Conservation (phyloP, 2,329 filamentous ascomycete genomes). For the Arthrobotrys entomopaga region DNA sequence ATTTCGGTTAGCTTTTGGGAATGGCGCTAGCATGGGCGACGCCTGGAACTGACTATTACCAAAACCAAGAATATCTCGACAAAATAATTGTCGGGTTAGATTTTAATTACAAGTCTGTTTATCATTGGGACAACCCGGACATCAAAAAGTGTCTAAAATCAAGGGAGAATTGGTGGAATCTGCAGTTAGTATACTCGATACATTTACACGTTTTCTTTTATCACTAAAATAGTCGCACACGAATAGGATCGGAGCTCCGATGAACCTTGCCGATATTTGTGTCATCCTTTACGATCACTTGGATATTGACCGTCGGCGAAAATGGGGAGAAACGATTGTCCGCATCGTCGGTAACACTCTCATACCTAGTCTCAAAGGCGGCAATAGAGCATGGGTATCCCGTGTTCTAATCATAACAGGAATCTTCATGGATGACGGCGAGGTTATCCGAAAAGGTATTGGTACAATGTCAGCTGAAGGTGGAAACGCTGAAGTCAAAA, state of each 20-base stretch:
- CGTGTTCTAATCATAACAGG: constrained; percentile 19
- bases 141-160: constrained; percentile 22
- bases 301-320: constrained; percentile 17
- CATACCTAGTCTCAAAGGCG: constrained; percentile 29
- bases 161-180: constrained; percentile 40
- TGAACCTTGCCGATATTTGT: constrained; percentile 46
- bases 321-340: constrained; percentile 25
- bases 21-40: constrained; percentile 31
- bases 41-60: constrained; percentile 23
- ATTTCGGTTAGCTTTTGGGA: constrained; percentile 4
- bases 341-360: constrained; percentile 24
- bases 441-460: constrained; percentile 17
- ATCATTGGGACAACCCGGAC: constrained; percentile 12
- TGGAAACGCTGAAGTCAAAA: constrained; percentile 1
- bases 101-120: constrained; percentile 14
- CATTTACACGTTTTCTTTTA: neutral
- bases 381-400: constrained; percentile 33
- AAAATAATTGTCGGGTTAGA: constrained; percentile 33
- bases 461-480: constrained; percentile 24
- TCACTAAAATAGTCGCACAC: neutral
- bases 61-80: constrained; percentile 15
- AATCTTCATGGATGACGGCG: constrained; percentile 29
- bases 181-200: constrained; percentile 21
- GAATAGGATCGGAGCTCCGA: constrained; percentile 44
- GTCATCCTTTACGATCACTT: constrained; percentile 47